Evolutionary conservation across 768 basidiomycete species (phyloP).

Genomic region (Tricholoma sp.): DNA sequence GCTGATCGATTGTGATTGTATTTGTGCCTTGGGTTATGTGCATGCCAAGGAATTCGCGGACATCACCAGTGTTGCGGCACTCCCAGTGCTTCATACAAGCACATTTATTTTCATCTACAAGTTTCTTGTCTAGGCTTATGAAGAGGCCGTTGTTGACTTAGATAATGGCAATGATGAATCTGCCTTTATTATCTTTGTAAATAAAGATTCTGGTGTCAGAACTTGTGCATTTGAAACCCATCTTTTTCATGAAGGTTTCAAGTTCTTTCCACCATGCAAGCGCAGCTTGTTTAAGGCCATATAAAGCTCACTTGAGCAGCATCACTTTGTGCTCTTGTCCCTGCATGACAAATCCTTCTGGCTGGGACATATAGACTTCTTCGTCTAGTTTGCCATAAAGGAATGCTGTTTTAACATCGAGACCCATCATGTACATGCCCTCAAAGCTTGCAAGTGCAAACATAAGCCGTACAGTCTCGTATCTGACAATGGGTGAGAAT

Average conservation of each 20-base stretch:
- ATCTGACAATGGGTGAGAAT: constrained; percentile 19
- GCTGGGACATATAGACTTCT: constrained; percentile 12
- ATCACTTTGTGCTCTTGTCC: constrained; percentile 3
- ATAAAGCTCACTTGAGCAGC: constrained; percentile 7
- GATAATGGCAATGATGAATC: not conserved
- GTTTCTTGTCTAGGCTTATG: not conserved
- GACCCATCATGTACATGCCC: constrained; percentile 7
- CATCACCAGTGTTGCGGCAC: not conserved
- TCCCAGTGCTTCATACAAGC: not conserved
- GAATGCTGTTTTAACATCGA: constrained; percentile 19
- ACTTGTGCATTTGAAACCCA: not conserved
- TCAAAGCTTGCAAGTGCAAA: constrained; percentile 17
- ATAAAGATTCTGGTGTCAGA: not conserved
- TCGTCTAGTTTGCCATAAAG: constrained; percentile 13
- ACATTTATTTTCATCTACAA: not conserved
- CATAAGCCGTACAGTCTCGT: constrained; percentile 16
- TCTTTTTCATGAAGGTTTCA: not conserved
- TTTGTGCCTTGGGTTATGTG: constrained; percentile 5
- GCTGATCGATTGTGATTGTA: constrained; percentile 17
- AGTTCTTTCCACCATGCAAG: constrained; percentile 10
- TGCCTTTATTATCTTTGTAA: not conserved
- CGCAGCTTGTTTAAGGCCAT: constrained; percentile 15
- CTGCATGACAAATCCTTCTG: constrained; percentile 7
- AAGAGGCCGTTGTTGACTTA: not conserved
- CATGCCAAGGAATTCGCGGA: not conserved